Percentiles rank a stretch among this genome's conserved stretches.
Evolutionary conservation across 495 filamentous ascomycete genomes (phyloP).

Genomic region (Daldinia grandis): DNA sequence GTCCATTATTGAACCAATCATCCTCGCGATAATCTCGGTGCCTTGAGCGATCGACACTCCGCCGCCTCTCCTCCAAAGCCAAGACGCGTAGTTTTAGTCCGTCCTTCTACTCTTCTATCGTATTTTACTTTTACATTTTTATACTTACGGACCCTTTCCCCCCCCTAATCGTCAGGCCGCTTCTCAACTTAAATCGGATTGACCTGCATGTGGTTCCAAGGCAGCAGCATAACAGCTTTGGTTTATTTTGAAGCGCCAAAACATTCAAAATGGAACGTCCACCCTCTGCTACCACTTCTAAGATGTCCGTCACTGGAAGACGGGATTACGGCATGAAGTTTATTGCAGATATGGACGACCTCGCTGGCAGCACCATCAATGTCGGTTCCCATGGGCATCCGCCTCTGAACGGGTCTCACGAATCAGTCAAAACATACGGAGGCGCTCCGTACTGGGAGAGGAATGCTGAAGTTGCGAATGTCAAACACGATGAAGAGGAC

Average conservation of each 20-base stretch:
- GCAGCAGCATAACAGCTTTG: not conserved
- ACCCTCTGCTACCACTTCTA: conserved; percentile 33
- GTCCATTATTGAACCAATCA: conserved; percentile 21
- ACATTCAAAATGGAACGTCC: conserved; percentile 31
- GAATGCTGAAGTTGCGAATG: not conserved
- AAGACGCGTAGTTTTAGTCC: not conserved
- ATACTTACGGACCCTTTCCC: not conserved
- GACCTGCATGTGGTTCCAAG: not conserved
- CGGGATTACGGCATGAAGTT: conserved; percentile 39
- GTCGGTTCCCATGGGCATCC: not conserved
- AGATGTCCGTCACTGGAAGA: conserved; percentile 31
- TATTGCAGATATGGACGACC: conserved; percentile 25
- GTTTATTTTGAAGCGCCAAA: not conserved
- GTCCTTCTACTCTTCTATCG: not conserved
- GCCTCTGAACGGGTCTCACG: not conserved
- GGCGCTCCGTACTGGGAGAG: conserved; percentile 26
- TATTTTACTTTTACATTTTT: conserved; percentile 8
- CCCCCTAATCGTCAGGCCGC: not conserved
- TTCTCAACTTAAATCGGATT: not conserved
- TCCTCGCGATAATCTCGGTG: conserved; percentile 30
- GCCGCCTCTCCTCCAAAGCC: conserved; percentile 2
- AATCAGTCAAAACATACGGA: not conserved
- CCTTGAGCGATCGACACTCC: conserved; percentile 24
- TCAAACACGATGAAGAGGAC: not conserved
- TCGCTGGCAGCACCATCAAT: not conserved